Conservation (phyloP, 2,329 filamentous ascomycete species). For the Fusarium sp. region DNA sequence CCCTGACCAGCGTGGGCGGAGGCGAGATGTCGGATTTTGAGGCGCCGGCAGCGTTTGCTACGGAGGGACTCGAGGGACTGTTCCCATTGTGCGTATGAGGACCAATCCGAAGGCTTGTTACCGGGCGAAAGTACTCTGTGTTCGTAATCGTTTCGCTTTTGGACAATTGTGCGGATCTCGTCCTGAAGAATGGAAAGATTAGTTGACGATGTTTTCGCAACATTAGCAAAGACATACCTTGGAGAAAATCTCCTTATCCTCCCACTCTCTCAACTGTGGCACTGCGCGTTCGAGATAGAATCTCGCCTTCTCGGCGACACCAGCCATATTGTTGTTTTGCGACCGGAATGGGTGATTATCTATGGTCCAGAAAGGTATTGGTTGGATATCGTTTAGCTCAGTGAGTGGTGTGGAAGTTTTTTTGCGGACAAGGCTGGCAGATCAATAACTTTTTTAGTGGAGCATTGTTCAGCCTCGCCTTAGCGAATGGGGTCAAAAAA, state of each 20-base stretch:
- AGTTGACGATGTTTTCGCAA: slow-evolving; percentile 5
- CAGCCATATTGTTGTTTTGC: slow-evolving; percentile 70
- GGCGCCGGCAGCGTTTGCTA: slow-evolving; percentile 82
- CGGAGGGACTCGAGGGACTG: slow-evolving; percentile 79
- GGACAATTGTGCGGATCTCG: slow-evolving; percentile 89
- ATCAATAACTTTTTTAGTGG: slow-evolving; percentile 39
- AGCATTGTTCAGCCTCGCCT: slow-evolving; percentile 31
- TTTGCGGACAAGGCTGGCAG: slow-evolving; percentile 40
- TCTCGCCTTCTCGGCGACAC: slow-evolving; percentile 90
- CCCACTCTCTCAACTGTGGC: slow-evolving; percentile 91
- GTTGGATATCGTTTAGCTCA: neutral
- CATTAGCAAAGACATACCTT: slow-evolving; percentile 64
- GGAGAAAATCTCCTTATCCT: slow-evolving; percentile 90
- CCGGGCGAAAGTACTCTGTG: slow-evolving; percentile 89
- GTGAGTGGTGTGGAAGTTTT: slow-evolving; percentile 33
- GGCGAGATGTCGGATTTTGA: slow-evolving; percentile 77
- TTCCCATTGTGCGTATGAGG: slow-evolving; percentile 83
- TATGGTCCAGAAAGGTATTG: neutral
- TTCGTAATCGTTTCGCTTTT: slow-evolving; percentile 92
- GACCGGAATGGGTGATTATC: slow-evolving; percentile 11
- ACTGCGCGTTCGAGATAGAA: slow-evolving; percentile 95
- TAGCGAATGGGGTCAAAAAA: neutral
- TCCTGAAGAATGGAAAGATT: slow-evolving; percentile 66
- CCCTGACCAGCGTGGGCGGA: slow-evolving; percentile 79
- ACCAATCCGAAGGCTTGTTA: slow-evolving; percentile 80